Evolutionary conservation across 2,329 filamentous ascomycete species (phyloP).

Genomic region (Pseudohalonectria lignicola): DNA sequence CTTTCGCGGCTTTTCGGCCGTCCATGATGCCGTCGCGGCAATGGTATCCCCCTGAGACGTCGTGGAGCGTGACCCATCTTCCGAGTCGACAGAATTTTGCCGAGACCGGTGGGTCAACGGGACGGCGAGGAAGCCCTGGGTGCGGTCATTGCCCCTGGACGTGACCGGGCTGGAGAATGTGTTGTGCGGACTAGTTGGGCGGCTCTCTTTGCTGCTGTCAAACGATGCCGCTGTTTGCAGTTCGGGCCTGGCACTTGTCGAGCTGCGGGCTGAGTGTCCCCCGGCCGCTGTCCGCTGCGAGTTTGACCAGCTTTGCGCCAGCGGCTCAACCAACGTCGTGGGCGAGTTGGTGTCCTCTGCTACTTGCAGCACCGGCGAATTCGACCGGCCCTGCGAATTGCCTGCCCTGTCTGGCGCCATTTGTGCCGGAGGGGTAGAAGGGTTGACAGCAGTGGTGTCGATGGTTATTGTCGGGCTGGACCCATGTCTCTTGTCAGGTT

Average conservation of each 20-base stretch:
- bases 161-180: constrained; percentile 50
- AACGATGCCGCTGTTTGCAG: constrained; percentile 47
- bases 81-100: constrained; percentile 60
- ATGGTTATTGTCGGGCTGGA: constrained; percentile 43
- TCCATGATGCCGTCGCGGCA: constrained; percentile 34
- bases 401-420: constrained; percentile 18
- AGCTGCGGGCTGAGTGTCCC: constrained; percentile 2
- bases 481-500: constrained; percentile 7
- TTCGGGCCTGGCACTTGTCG: constrained; percentile 23
- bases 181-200: constrained; percentile 64
- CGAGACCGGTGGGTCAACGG: constrained; percentile 50
- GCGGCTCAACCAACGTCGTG: constrained; percentile 21
- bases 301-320: constrained; percentile 13
- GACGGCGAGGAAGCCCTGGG: constrained; percentile 51
- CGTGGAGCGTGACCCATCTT: constrained; percentile 46
- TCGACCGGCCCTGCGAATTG: constrained; percentile 9
- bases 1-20: constrained; percentile 26
- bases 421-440: constrained; percentile 13
- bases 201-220: constrained; percentile 53
- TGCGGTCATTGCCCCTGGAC: constrained; percentile 31
- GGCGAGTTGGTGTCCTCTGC: constrained; percentile 28
- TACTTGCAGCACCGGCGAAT: constrained; percentile 22
- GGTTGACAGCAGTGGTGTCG: constrained; percentile 32
- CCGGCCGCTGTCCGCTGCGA: constrained; percentile 12
- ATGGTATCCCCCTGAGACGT: constrained; percentile 55